Evolutionary conservation across 208 protist species (phyloP).

Genomic region (Leishmania amazonensis): DNA sequence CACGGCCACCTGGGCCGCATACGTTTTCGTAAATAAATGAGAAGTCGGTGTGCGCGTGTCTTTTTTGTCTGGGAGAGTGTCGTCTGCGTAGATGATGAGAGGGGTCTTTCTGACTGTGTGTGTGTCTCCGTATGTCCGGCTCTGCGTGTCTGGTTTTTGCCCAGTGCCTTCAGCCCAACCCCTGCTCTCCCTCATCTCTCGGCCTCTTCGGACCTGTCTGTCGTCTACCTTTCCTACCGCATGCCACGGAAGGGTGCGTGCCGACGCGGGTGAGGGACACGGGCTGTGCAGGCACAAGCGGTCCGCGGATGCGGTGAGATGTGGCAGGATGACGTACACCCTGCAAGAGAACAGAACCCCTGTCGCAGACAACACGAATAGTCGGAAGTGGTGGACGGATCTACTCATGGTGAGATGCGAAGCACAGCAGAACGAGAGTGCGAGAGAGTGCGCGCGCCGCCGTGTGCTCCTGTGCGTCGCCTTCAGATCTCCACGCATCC

Average conservation of each 20-base stretch:
- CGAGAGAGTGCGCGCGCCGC: background rate
- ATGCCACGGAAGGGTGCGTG: background rate
- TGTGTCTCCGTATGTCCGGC: background rate
- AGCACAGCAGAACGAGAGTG: background rate
- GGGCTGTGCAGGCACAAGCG: background rate
- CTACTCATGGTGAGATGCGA: background rate
- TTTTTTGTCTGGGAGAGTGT: background rate
- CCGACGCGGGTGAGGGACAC: background rate
- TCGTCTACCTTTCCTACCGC: background rate
- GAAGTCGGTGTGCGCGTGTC: background rate
- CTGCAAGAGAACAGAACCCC: background rate
- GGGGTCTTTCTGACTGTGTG: background rate
- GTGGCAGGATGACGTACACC: background rate
- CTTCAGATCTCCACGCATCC: background rate
- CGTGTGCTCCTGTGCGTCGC: background rate
- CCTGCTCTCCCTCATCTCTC: background rate
- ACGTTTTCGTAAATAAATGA: background rate
- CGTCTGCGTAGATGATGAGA: background rate
- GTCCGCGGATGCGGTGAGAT: background rate
- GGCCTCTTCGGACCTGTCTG: background rate
- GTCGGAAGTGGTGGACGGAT: background rate
- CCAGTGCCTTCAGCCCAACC: background rate
- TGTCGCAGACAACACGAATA: background rate
- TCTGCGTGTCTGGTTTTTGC: background rate
- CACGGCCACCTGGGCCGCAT: background rate